These are phyloP conservation scores for Otatea glauca DNA, from an alignment of 176 grass and related monocot species.

Conservation along the genomic window DNA sequence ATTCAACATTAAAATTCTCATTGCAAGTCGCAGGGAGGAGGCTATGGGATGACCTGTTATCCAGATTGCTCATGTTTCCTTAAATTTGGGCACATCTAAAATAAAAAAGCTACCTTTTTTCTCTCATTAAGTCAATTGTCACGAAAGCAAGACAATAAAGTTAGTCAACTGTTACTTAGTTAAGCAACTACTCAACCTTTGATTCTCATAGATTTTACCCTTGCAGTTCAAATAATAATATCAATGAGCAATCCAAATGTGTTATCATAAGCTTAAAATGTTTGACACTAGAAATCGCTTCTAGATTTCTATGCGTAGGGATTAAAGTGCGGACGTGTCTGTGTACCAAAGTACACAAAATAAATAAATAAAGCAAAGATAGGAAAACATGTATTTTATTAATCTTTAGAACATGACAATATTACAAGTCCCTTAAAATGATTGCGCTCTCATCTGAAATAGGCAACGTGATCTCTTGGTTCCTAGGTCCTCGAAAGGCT, in stretches of 20 bases:
- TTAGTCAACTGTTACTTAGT: background rate
- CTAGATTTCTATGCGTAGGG: too few species aligned
- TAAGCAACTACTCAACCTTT: background rate
- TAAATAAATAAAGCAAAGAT: too few species aligned
- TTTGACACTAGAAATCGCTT: too few species aligned
- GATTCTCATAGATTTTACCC: background rate
- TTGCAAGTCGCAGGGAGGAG: background rate
- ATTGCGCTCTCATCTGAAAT: too few species aligned
- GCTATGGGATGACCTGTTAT: background rate
- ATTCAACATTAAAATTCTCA: slow-evolving; percentile 1
- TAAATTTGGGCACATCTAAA: background rate
- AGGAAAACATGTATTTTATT: too few species aligned
- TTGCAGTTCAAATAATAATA: slow-evolving; percentile 11
- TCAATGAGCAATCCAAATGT: slow-evolving; percentile 1
- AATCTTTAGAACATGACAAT: too few species aligned
- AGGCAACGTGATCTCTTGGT: too few species aligned
- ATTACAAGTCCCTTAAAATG: too few species aligned
- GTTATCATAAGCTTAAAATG: background rate
- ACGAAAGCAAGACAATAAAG: background rate
- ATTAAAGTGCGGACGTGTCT: too few species aligned
- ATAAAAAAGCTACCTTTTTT: background rate
- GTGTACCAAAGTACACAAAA: too few species aligned
- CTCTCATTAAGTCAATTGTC: background rate
- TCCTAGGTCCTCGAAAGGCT: too few species aligned
- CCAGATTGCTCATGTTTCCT: slow-evolving; percentile 14